Conservation (phyloP, 2,329 filamentous ascomycete genomes). For the Pseudogymnoascus sp. region DNA sequence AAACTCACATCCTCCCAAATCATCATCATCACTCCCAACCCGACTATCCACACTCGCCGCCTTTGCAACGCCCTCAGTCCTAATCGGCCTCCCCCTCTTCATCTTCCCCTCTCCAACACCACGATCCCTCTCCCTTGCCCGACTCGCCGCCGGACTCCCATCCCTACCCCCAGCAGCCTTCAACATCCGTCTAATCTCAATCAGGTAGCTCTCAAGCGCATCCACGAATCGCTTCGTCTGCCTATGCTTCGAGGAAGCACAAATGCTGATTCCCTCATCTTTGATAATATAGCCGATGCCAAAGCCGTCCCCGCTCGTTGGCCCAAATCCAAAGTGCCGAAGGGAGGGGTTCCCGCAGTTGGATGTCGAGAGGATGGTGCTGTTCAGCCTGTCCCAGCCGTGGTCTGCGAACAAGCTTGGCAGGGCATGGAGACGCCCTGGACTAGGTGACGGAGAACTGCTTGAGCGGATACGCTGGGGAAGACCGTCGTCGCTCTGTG, state of each 20-base stretch:
- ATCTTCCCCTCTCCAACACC: conserved; percentile 36
- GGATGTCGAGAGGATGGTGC: conserved; percentile 89
- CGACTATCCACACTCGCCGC: conserved; percentile 50
- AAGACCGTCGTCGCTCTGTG: conserved; percentile 1
- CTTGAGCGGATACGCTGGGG: conserved; percentile 22
- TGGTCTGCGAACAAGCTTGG: conserved; percentile 66
- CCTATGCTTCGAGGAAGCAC: conserved; percentile 84
- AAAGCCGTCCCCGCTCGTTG: conserved; percentile 87
- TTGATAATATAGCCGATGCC: conserved; percentile 99
- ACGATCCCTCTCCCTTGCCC: conserved; percentile 44
- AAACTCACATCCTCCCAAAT: conserved; percentile 83
- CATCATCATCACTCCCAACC: conserved; percentile 73
- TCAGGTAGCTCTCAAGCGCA: conserved; percentile 78
- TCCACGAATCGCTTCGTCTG: conserved; percentile 89
- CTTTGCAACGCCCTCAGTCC: conserved; percentile 41
- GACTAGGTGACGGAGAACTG: conserved; percentile 40
- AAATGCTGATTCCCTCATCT: conserved; percentile 82
- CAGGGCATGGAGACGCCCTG: conserved; percentile 55
- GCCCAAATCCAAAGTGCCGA: conserved; percentile 93
- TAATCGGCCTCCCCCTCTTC: conserved; percentile 70
- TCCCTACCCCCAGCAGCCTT: conserved; percentile 55
- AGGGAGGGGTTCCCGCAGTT: conserved; percentile 96
- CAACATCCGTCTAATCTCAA: conserved; percentile 82
- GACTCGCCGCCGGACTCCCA: conserved; percentile 43
- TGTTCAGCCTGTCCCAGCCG: conserved; percentile 94